phyloP scores from a whole-genome alignment of 805 yeast species.

The Saccharomycopsis fibuligera region DNA sequence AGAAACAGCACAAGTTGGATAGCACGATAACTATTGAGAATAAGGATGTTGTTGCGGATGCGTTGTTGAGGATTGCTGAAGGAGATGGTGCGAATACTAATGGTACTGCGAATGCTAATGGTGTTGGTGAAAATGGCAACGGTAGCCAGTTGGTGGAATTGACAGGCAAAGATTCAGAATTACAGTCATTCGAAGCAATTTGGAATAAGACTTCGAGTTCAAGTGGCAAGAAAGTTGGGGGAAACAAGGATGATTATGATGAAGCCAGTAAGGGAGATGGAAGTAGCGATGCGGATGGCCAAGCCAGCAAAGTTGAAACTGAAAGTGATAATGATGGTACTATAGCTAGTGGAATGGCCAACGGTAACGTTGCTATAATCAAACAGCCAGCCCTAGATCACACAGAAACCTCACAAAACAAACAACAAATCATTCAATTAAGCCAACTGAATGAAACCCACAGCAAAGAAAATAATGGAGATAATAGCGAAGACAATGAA shows the following conservation, averaged over 20 bases:
- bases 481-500: not conserved
- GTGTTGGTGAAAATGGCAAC: not conserved
- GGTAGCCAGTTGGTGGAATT: not conserved
- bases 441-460: too few species aligned
- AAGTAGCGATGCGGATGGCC: too few species aligned
- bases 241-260: not conserved
- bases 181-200: constrained; percentile 2
- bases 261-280: too few species aligned
- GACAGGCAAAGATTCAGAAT: not conserved
- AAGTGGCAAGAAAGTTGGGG: too few species aligned
- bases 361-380: too few species aligned
- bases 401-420: too few species aligned
- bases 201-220: too few species aligned
- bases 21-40: not conserved
- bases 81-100: not conserved
- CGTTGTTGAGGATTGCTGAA: not conserved
- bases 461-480: not conserved
- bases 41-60: not conserved
- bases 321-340: too few species aligned
- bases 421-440: too few species aligned
- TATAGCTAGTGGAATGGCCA: too few species aligned
- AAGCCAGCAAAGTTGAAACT: too few species aligned
- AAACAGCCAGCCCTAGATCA: too few species aligned
- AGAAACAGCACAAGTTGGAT: not conserved
- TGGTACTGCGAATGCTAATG: not conserved